Evolutionary conservation across 768 basidiomycete species (phyloP), one percentile per base, ranked within the genome.

Genomic region (Glaciozyma martinii): DNA sequence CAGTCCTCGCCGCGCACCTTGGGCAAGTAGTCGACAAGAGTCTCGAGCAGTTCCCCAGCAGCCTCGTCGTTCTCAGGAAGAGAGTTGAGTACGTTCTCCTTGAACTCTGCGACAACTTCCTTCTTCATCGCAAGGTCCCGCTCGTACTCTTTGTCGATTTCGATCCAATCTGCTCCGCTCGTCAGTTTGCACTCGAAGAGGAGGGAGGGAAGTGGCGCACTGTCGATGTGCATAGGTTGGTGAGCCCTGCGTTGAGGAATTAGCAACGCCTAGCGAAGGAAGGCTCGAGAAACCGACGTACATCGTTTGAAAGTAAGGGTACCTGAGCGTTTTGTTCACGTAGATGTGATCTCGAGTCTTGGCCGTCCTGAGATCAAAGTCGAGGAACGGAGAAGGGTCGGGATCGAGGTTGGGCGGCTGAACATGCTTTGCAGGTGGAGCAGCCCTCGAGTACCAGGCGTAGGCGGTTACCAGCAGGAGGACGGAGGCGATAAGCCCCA

Each of bases 41-140:
- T 82, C 64, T 78, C 56, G 78, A 83, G 40, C 46, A 66, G 60
- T 43, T 55, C 67, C 78, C 90, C 16, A 92, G 92, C 21, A 92
- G 93, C 3, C 81, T 85, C 49, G 81, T 95, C 64, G 79, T 99
- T 63, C 76, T 99, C 44, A 94, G 95, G 82, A 5, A 81, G 73
- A 6, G 76, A 77, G 61, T 81, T 77, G 23, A 84, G 62, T 15
- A 84, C 75, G 3, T 73, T 71, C 52, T 77, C 78, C 9, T 80
- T 80, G 70, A 59, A 25, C 50, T 76, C 71, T 25, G 59, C 57
- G 52, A 78, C 75, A 23, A 77, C 75, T 19, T 70, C 55, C 27
- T 71, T 69, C 70, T 78, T 78, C 67, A 75, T 69, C 42, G 70
- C 66, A 16, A 77, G 60, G 65, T 78, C 77, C 71, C 75, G 76